phyloP scores from a whole-genome alignment of 345 rosid genomes.

The Populus ilicifolia region DNA sequence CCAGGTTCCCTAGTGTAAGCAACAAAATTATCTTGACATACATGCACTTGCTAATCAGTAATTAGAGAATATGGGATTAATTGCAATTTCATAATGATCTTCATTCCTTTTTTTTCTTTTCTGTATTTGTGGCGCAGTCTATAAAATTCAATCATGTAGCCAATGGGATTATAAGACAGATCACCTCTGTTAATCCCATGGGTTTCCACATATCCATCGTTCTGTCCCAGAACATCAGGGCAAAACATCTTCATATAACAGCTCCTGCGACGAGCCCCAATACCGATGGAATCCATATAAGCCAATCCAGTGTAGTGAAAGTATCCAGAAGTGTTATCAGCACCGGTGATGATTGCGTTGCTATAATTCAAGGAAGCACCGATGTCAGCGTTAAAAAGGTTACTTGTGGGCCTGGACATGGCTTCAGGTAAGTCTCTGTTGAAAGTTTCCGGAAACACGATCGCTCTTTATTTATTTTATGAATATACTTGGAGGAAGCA shows the following conservation, averaged over 20 bases:
- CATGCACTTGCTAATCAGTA: background rate
- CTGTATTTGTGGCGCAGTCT: slow-evolving; percentile 24
- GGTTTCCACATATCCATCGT: slow-evolving; percentile 55
- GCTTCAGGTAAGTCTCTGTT: slow-evolving; percentile 41
- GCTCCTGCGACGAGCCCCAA: slow-evolving; percentile 61
- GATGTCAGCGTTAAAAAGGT: slow-evolving; percentile 43
- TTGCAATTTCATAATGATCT: background rate
- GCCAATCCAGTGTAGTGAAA: slow-evolving; percentile 48
- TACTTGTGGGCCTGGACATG: slow-evolving; percentile 78
- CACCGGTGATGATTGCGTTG: slow-evolving; percentile 76
- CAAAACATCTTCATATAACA: slow-evolving; percentile 17
- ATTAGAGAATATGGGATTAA: background rate
- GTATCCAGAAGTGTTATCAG: slow-evolving; percentile 33
- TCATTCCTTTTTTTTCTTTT: background rate
- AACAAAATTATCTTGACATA: background rate
- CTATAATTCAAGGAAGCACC: slow-evolving; percentile 54
- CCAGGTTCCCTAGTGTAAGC: slow-evolving; percentile 15
- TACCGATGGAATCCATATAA: slow-evolving; percentile 69
- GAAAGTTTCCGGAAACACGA: background rate
- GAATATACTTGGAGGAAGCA: no score
- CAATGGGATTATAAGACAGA: slow-evolving; percentile 32
- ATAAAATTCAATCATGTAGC: slow-evolving; percentile 34
- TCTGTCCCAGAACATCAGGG: slow-evolving; percentile 29
- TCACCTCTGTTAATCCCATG: slow-evolving; percentile 54
- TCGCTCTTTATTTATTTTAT: background rate